phyloP scores from a whole-genome alignment of 352 stramenopile genomes.

The Globisporangium cederbergense region DNA sequence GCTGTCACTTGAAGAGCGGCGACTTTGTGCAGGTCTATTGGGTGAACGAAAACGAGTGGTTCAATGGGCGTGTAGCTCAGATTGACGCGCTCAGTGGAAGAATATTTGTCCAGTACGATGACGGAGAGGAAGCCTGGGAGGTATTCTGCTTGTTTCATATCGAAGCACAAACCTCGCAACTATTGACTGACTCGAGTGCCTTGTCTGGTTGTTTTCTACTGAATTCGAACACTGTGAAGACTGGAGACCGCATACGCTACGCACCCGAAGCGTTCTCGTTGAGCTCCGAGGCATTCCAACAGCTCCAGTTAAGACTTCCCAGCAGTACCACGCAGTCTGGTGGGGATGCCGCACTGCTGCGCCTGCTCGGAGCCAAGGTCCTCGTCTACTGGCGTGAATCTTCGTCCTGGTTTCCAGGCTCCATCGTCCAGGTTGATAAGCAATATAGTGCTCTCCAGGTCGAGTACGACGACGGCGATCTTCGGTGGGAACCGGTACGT shows the following conservation, averaged over 20 bases:
- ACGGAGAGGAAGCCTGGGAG: constrained; percentile 52
- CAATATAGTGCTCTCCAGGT: constrained; percentile 23
- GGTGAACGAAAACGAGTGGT: constrained; percentile 43
- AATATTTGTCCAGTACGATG: constrained; percentile 44
- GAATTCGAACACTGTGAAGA: background rate
- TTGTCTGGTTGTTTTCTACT: constrained; percentile 5
- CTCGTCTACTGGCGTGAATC: constrained; percentile 43
- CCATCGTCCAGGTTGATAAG: constrained; percentile 16
- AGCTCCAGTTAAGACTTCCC: constrained; percentile 32
- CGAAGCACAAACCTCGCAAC: background rate
- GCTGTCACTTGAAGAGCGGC: constrained; percentile 10
- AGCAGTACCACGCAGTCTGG: background rate
- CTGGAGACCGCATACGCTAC: constrained; percentile 9
- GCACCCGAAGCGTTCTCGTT: constrained; percentile 12
- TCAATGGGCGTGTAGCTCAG: constrained; percentile 25
- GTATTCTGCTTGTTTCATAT: constrained; percentile 9
- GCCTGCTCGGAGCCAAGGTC: constrained; percentile 18
- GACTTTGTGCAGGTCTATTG: constrained; percentile 46
- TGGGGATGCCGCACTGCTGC: background rate
- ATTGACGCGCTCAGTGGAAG: constrained; percentile 4
- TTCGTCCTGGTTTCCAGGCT: constrained; percentile 38
- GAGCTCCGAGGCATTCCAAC: constrained; percentile 17
- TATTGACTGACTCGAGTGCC: background rate
- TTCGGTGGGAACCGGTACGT: constrained; percentile 39
- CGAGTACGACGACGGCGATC: constrained; percentile 49